Evolutionary conservation across 2,329 filamentous ascomycete genomes (phyloP).

Genomic region (Fusarium solani-melongenae): DNA sequence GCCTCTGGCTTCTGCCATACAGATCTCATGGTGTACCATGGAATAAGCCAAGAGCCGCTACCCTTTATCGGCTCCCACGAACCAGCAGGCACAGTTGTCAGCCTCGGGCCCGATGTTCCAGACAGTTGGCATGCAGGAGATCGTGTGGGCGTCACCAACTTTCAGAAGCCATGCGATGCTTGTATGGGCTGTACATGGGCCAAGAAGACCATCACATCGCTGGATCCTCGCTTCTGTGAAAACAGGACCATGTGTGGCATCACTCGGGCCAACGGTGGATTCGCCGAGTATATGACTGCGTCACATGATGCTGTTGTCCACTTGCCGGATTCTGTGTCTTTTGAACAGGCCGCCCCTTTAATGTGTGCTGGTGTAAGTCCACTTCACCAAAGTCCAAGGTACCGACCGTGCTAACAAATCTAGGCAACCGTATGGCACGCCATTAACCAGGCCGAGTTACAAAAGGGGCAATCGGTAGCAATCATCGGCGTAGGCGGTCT

Average conservation of each 20-base stretch:
- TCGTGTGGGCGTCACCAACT: slow-evolving; percentile 33
- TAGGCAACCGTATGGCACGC: slow-evolving; percentile 36
- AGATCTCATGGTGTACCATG: slow-evolving; percentile 33
- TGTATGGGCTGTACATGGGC: slow-evolving; percentile 32
- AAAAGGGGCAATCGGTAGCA: slow-evolving; percentile 11
- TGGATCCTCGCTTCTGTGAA: slow-evolving; percentile 31
- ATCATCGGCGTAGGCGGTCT: slow-evolving; percentile 42
- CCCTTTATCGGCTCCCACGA: slow-evolving; percentile 38
- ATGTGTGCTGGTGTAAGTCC: slow-evolving; percentile 30
- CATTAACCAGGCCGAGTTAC: slow-evolving; percentile 17
- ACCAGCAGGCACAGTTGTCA: slow-evolving; percentile 34
- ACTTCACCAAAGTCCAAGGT: background rate
- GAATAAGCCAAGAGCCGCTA: slow-evolving; percentile 24
- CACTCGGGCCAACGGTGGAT: slow-evolving; percentile 17
- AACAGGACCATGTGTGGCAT: slow-evolving; percentile 34
- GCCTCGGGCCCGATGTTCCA: slow-evolving; percentile 19
- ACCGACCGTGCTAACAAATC: background rate
- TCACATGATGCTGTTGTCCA: slow-evolving; percentile 22
- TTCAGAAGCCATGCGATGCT: slow-evolving; percentile 25
- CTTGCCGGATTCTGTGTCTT: slow-evolving; percentile 21
- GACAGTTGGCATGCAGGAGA: slow-evolving; percentile 24
- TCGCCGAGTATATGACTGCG: slow-evolving; percentile 32
- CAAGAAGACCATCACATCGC: slow-evolving; percentile 3
- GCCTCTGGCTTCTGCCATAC: slow-evolving; percentile 33
- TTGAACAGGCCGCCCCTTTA: slow-evolving; percentile 33